Conservation (phyloP, 768 basidiomycete species). For the Suillus paluster region DNA sequence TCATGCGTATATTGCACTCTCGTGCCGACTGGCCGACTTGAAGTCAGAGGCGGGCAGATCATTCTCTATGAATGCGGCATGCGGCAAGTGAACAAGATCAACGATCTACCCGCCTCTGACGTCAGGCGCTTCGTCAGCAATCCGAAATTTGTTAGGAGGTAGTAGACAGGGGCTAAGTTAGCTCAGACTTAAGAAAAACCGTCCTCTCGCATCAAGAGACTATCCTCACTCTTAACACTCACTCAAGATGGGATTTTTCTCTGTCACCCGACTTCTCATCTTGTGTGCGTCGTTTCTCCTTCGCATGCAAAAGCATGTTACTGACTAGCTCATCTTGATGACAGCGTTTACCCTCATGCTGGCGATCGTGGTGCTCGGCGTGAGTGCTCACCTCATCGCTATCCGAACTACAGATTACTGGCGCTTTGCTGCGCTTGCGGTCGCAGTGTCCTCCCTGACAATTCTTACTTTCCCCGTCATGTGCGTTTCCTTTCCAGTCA, state of each 20-base stretch:
- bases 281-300: not conserved
- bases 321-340: not conserved
- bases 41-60: not conserved
- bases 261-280: not conserved
- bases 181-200: not conserved
- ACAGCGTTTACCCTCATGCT: slow-evolving; percentile 24
- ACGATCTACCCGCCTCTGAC: not conserved
- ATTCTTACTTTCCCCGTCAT: slow-evolving; percentile 33
- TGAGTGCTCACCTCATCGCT: slow-evolving; percentile 32
- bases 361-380: slow-evolving; percentile 35
- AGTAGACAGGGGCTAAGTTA: not conserved
- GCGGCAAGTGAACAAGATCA: not conserved
- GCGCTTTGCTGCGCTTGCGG: slow-evolving; percentile 31
- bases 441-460: slow-evolving; percentile 34
- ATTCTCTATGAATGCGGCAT: not conserved
- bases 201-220: not conserved
- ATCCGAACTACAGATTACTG: slow-evolving; percentile 21
- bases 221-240: not conserved
- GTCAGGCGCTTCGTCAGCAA: slow-evolving; percentile 3
- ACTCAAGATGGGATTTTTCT: not conserved
- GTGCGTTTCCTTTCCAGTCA: slow-evolving; percentile 12
- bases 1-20: not conserved
- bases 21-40: not conserved
- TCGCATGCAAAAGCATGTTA: not conserved
- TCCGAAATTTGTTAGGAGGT: slow-evolving; percentile 2